Base-by-base conservation (phyloP, 257 asterid genomes). In the Lycium ferocissimum region DNA sequence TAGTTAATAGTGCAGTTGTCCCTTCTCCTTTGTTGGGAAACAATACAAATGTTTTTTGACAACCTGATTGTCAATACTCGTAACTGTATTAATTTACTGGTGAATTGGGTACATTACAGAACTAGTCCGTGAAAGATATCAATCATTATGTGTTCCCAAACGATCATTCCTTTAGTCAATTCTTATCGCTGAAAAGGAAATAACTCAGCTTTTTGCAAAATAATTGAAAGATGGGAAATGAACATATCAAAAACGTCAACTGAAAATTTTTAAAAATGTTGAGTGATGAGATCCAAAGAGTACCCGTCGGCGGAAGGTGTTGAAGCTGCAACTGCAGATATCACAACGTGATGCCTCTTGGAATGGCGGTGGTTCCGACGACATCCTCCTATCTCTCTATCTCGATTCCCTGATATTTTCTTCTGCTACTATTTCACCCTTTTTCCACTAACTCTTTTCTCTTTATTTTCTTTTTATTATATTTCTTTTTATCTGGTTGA, bases 281-380 rank as follows among this genome's bases (percentile, higher is more conserved):
- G 81, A 75, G 45, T 75, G 22, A 49, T 75, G 61, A 49, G 62
- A 75, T 75, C 81, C 22, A 75, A 75, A 70, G 63, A 49, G 86
- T 89, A 95, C 99, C 91, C 99, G 98, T 53, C 99, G 98, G 87
- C 98, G 94, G 87, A 96, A 96, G 85, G 99, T 89, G 91, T 93
- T 92, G 93, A 96, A 96, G 89, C 98, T 95, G 91, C 99, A 94
- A 85, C 92, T 93, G 90, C 99, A 95, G 89, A 95, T 97, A 88
- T 96, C 98, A 81, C 99, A 95, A 53, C 98, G 98, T 58, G 95
- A 83, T 70, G 98, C 90, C 84, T 94, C 99, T 85, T 94, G 97
- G 84, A 96, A 94, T 20, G 90, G 92, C 81, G 98, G 98, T 33
- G 96, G 97, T 85, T 94, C 98, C 92, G 75, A 86, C 85, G 91